phyloP scores from a whole-genome alignment of 2,329 filamentous ascomycete species.

The Penicillium sp. region DNA sequence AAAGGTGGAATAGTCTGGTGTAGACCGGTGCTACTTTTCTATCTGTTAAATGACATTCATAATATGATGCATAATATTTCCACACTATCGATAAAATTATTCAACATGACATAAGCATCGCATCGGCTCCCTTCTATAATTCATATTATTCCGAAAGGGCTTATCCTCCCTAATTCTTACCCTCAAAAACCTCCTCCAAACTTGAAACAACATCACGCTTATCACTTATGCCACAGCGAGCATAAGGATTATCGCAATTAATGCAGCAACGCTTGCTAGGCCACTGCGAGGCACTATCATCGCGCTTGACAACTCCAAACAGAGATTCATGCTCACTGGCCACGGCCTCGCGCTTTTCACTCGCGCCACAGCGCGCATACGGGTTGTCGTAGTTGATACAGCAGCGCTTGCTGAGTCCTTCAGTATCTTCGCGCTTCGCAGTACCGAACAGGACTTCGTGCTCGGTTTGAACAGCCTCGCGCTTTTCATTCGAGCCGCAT shows the following conservation, averaged over 20 bases:
- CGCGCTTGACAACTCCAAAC: background rate
- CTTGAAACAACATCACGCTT: background rate
- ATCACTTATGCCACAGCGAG: background rate
- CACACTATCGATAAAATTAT: too few species aligned
- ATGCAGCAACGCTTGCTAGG: conserved; percentile 5
- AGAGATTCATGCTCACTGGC: background rate
- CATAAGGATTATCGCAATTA: background rate
- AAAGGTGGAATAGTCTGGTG: conserved; percentile 21
- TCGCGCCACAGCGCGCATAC: background rate
- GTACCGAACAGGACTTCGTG: background rate
- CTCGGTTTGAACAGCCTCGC: background rate
- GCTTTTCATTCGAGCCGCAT: conserved; percentile 1
- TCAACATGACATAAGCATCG: too few species aligned
- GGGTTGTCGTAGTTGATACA: background rate
- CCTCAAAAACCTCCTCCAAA: background rate
- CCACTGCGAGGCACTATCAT: background rate
- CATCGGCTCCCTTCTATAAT: too few species aligned
- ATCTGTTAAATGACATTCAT: too few species aligned
- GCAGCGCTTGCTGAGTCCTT: background rate
- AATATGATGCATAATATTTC: too few species aligned
- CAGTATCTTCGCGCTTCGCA: background rate
- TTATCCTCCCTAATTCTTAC: background rate
- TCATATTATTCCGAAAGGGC: background rate
- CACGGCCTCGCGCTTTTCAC: background rate
- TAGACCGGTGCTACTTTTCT: too few species aligned